Evolutionary conservation across 768 basidiomycete species (phyloP).

Genomic region (Jaapia argillacea): DNA sequence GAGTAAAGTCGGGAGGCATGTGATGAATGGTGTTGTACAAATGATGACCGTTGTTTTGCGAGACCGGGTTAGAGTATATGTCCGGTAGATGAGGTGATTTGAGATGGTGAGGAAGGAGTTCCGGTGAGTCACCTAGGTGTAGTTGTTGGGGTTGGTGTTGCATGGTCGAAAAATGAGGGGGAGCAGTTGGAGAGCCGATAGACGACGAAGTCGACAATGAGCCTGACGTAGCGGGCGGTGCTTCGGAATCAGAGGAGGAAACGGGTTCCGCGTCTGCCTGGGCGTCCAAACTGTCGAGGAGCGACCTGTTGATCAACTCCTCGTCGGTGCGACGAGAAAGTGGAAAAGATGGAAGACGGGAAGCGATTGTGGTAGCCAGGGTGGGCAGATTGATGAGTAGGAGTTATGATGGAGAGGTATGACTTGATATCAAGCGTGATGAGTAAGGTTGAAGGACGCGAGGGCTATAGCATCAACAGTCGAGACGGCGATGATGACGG

Average conservation of each 20-base stretch:
- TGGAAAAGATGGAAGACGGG: constrained; percentile 18
- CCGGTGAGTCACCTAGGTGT: constrained; percentile 10
- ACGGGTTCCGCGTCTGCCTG: constrained; percentile 74
- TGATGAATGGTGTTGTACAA: constrained; percentile 31
- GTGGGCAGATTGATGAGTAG: constrained; percentile 17
- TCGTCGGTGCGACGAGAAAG: constrained; percentile 37
- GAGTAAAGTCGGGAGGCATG: constrained; percentile 23
- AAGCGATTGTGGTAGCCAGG: constrained; percentile 23
- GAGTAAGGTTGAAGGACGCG: neutral
- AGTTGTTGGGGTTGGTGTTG: constrained; percentile 36
- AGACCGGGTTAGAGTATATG: constrained; percentile 10
- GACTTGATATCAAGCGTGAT: too few relatives aligned
- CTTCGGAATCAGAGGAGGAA: constrained; percentile 41
- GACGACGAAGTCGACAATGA: constrained; percentile 46
- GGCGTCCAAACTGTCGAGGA: constrained; percentile 75
- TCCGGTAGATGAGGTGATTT: constrained; percentile 21
- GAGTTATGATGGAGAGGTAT: constrained; percentile 7
- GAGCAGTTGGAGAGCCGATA: constrained; percentile 41
- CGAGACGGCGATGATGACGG: constrained; percentile 20
- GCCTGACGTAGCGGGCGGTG: constrained; percentile 35
- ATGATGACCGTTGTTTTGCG: constrained; percentile 19
- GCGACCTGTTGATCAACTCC: constrained; percentile 80
- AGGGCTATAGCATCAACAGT: constrained; percentile 16
- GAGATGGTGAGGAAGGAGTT: too few relatives aligned
- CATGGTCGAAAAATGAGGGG: constrained; percentile 42